phyloP scores from a whole-genome alignment of 2,329 filamentous ascomycete genomes.

The Nemania sp. region DNA sequence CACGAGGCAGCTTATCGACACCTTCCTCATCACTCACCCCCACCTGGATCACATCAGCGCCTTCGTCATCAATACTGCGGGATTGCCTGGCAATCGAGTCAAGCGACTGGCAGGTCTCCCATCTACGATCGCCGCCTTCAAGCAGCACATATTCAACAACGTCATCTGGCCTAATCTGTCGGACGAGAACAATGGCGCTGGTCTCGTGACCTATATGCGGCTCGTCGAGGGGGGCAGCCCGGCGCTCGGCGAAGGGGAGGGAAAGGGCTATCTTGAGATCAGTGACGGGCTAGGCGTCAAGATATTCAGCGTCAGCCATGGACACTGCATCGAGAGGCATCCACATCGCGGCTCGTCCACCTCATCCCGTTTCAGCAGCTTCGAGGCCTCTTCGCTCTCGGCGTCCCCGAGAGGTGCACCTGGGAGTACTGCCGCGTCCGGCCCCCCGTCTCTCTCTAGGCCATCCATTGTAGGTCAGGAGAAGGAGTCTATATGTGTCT shows the following conservation, averaged over 20 bases:
- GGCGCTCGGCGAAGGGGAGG: conserved; percentile 78
- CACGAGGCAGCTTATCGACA: conserved; percentile 77
- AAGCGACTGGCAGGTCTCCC: conserved; percentile 88
- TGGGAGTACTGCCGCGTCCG: conserved; percentile 35
- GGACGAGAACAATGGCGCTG: conserved; percentile 93
- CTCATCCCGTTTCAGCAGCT: conserved; percentile 55
- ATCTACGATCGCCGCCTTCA: conserved; percentile 88
- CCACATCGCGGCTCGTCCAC: conserved; percentile 65
- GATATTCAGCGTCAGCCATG: conserved; percentile 85
- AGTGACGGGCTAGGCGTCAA: conserved; percentile 89
- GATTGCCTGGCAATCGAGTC: conserved; percentile 76
- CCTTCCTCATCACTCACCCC: conserved; percentile 94
- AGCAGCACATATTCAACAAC: conserved; percentile 95
- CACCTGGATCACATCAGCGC: conserved; percentile 93
- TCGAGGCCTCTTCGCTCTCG: conserved; percentile 46
- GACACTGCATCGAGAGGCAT: conserved; percentile 79
- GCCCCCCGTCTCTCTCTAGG: conserved; percentile 34
- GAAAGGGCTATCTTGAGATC: conserved; percentile 83
- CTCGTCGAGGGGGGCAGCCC: conserved; percentile 88
- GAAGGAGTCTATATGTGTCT: conserved; percentile 66
- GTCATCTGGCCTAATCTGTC: conserved; percentile 97
- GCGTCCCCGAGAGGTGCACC: conserved; percentile 33
- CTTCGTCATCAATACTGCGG: conserved; percentile 91
- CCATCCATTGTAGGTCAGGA: conserved; percentile 39
- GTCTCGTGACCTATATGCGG: conserved; percentile 86